Conservation (phyloP, 2,329 filamentous ascomycete species). For the Colletotrichum brevisporum region DNA sequence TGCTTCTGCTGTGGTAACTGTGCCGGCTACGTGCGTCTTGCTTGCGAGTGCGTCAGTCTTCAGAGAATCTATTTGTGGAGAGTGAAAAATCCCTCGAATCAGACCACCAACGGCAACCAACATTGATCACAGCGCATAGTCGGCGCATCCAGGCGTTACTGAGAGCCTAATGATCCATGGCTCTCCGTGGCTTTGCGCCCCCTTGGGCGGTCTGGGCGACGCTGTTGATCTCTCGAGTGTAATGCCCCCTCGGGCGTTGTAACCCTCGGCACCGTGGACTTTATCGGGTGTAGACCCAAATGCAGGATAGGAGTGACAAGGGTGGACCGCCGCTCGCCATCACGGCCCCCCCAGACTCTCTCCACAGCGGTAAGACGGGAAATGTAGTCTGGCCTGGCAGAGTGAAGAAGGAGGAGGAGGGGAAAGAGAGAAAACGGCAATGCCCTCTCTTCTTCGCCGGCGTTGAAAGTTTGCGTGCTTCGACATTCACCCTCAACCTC, state of each 20-base stretch:
- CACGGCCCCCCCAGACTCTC: conserved; percentile 30
- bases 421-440: conserved; percentile 12
- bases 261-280: conserved; percentile 34
- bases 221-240: conserved; percentile 29
- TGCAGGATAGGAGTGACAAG: conserved; percentile 8
- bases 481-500: background rate
- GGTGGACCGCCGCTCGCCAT: conserved; percentile 27
- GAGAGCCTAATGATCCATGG: no score
- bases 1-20: no score
- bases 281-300: conserved; percentile 30
- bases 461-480: background rate
- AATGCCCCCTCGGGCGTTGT: conserved; percentile 14
- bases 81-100: no score
- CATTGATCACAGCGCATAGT: no score
- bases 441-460: conserved; percentile 12
- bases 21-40: no score
- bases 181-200: background rate
- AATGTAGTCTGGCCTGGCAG: background rate
- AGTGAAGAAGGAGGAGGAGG: no score
- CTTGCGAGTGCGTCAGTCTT: no score
- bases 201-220: conserved; percentile 3
- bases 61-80: no score
- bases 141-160: no score
- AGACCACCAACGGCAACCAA: no score
- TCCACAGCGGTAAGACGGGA: conserved; percentile 19